These are phyloP conservation scores for Trichoderma erinaceum DNA, from an alignment of 495 filamentous ascomycete species.

Conservation along the genomic window DNA sequence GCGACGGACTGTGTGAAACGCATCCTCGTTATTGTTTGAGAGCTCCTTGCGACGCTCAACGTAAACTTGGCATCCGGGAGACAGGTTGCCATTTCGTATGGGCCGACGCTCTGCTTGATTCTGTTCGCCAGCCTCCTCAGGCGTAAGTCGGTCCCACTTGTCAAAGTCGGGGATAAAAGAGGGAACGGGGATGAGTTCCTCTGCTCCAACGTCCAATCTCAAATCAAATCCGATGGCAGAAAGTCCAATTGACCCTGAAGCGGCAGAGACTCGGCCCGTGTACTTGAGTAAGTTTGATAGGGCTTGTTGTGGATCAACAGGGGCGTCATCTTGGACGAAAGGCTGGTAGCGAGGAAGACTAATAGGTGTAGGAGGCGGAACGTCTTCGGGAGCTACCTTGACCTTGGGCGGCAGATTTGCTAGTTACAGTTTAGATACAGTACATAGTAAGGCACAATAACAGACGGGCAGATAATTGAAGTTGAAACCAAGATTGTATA, in stretches of 20 bases:
- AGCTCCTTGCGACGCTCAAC: slow-evolving; percentile 49
- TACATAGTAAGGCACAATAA: not conserved
- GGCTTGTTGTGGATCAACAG: slow-evolving; percentile 23
- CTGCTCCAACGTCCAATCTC: slow-evolving; percentile 34
- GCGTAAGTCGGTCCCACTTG: slow-evolving; percentile 39
- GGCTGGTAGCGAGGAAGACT: slow-evolving; percentile 16
- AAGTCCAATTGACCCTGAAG: slow-evolving; percentile 21
- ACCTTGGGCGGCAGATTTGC: slow-evolving; percentile 6
- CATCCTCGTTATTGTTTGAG: slow-evolving; percentile 40
- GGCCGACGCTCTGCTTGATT: slow-evolving; percentile 38
- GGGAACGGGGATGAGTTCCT: slow-evolving; percentile 43
- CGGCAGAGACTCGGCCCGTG: slow-evolving; percentile 42
- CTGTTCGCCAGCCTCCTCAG: slow-evolving; percentile 36
- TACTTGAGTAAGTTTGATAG: slow-evolving; percentile 40
- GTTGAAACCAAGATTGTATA: not conserved
- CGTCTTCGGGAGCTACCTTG: slow-evolving; percentile 13
- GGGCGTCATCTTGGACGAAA: slow-evolving; percentile 14
- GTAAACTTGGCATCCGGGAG: slow-evolving; percentile 45
- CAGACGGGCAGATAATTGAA: not conserved
- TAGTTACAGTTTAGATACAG: slow-evolving; percentile 4
- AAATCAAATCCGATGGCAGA: slow-evolving; percentile 46
- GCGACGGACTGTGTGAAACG: slow-evolving; percentile 48
- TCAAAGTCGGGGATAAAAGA: slow-evolving; percentile 41
- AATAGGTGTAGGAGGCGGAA: slow-evolving; percentile 5
- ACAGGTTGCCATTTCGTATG: slow-evolving; percentile 40